phyloP scores from a whole-genome alignment of 192 early-diverging fungal species.

The Rhizoclosmatium globosum region DNA sequence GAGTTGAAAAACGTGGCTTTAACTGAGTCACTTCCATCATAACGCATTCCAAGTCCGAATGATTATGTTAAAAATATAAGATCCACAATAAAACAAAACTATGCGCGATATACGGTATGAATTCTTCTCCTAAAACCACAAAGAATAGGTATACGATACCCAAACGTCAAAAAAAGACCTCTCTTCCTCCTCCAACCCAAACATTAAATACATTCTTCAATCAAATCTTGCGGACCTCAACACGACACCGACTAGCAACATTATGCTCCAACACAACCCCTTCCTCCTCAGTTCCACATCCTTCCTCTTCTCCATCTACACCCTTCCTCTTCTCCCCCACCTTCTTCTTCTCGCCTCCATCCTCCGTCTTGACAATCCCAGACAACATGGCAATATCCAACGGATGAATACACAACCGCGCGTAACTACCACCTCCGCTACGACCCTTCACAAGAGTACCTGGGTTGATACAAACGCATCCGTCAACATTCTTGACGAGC shows the following conservation, averaged over 20 bases:
- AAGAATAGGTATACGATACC: too few relatives aligned
- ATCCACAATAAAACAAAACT: too few relatives aligned
- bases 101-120: too few relatives aligned
- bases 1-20: too few relatives aligned
- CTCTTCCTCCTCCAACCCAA: too few relatives aligned
- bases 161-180: too few relatives aligned
- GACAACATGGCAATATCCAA: conserved; percentile 45
- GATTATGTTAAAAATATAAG: too few relatives aligned
- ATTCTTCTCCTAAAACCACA: too few relatives aligned
- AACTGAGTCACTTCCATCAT: too few relatives aligned
- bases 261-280: conserved; percentile 36
- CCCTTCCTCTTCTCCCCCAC: conserved; percentile 29
- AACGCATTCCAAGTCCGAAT: too few relatives aligned
- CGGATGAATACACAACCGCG: conserved; percentile 76
- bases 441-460: conserved; percentile 75
- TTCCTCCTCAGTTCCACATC: conserved; percentile 25
- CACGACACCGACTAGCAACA: conserved; percentile 46
- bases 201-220: not conserved
- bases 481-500: conserved; percentile 77
- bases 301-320: conserved; percentile 9
- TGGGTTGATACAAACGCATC: conserved; percentile 85
- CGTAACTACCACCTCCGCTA: conserved; percentile 79
- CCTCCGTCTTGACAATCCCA: not conserved
- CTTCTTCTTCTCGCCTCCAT: not conserved
- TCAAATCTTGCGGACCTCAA: conserved; percentile 50